Conservation (phyloP, 257 asterid genomes). For the Salvia rosmarinus region DNA sequence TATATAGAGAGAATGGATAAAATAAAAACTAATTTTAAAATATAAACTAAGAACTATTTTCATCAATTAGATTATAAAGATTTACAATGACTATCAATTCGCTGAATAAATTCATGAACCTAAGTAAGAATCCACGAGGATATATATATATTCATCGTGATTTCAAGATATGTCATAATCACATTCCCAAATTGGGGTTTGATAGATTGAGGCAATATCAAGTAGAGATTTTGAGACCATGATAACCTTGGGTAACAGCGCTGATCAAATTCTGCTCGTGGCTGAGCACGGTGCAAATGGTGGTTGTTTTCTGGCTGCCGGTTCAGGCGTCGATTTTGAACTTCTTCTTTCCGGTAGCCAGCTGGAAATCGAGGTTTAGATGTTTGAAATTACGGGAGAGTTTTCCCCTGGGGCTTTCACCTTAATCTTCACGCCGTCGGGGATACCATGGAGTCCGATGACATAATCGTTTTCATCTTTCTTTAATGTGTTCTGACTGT, state of each 20-base stretch:
- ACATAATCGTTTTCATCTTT: slow-evolving; percentile 45
- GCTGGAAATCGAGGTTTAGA: slow-evolving; percentile 58
- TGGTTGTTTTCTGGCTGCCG: slow-evolving; percentile 64
- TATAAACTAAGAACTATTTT: too few relatives aligned
- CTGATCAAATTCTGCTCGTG: slow-evolving; percentile 52
- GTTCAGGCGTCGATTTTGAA: slow-evolving; percentile 63
- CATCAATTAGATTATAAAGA: too few relatives aligned
- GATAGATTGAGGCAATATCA: too few relatives aligned
- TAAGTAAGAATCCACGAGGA: too few relatives aligned
- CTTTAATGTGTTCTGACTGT: too few relatives aligned
- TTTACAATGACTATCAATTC: too few relatives aligned
- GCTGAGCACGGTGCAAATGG: slow-evolving; percentile 71
- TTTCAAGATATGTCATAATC: too few relatives aligned
- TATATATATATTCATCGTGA: too few relatives aligned
- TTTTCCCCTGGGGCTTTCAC: slow-evolving; percentile 53
- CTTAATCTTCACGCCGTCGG: slow-evolving; percentile 55
- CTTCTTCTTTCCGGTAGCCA: slow-evolving; percentile 44
- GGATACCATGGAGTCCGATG: slow-evolving; percentile 57
- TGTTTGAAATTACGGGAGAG: slow-evolving; percentile 52
- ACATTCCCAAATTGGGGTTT: too few relatives aligned
- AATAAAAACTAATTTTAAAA: too few relatives aligned
- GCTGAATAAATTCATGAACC: too few relatives aligned
- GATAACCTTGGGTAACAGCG: slow-evolving; percentile 67
- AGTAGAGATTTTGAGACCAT: slow-evolving; percentile 9
- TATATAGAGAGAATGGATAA: too few relatives aligned